Base-by-base conservation (phyloP, 169 alveolate genomes). In the Hammondia hammondi region DNA sequence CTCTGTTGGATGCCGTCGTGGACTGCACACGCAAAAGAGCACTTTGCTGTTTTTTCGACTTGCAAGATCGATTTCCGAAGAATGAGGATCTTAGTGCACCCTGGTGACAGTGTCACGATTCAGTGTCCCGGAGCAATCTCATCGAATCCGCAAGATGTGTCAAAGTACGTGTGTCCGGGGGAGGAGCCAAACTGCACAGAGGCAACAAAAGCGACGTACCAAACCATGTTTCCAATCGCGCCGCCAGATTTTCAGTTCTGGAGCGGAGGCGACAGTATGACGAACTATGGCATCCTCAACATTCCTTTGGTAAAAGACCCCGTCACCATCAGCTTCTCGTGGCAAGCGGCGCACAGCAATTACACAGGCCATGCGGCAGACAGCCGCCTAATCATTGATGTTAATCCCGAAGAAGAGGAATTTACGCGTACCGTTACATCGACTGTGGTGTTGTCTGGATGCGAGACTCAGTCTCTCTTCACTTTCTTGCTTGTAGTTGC, bases 201-300 rank as follows among this genome's bases (percentile, higher is more conserved):
- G 0, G n/a, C 35, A 27, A 67, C 77, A 17, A 67, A 29, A 27
- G 77, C 32, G 6, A 67, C 32, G 2, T 77, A 77, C 32, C 87
- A 17, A 39, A 77, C 87, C 27, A 4, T 77, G 56, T 77, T 77
- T 46, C 87, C 87, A 1, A 39, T 29, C 21, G 87, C 87, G 87
- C 87, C 87, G 14, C 10, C 87, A 29, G 87, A 77, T 77, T 77
- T 77, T 24, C 48, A 77, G 48, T 77, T 77, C 21, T 77, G 87
- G 87, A 77, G 56, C 56, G 87, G 87, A 24, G 48, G 87, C 24
- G 87, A 77, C 48, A 77, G 43, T 77, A 19, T 9, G 43, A 0
- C 45, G 5, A 39, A 14, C 48, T 5, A 9, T 5, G 87, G 87
- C 2, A 12, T 32, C 10, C 87, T 77, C 48, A 14, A 77, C 10